phyloP scores from a whole-genome alignment of 345 rosid species.

The Populus simonii region DNA sequence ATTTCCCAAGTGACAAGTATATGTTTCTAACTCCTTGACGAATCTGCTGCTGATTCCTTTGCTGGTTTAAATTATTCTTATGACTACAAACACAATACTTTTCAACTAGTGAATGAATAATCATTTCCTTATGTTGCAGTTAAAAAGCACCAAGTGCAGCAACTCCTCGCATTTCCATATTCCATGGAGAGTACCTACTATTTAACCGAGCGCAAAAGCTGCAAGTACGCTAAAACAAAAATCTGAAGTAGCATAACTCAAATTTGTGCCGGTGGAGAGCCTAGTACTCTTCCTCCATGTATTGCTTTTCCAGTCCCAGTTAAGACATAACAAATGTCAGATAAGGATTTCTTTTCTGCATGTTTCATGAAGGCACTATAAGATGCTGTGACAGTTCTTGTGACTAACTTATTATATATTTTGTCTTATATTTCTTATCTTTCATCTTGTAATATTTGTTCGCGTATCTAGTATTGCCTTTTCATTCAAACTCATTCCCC shows the following conservation, averaged over 20 bases:
- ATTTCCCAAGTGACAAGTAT: not conserved
- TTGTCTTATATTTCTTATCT: not conserved
- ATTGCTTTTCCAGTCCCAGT: slow-evolving; percentile 4
- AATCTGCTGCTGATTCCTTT: not conserved
- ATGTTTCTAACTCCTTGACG: not conserved
- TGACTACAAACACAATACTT: not conserved
- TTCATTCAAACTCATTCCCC: too few relatives aligned
- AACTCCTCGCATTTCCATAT: not conserved
- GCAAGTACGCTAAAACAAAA: not conserved
- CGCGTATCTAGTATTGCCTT: not conserved
- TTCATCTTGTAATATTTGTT: not conserved
- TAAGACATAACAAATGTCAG: slow-evolving; percentile 19
- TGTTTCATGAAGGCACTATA: not conserved
- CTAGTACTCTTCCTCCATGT: not conserved
- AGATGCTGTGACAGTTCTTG: not conserved
- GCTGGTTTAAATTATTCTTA: not conserved
- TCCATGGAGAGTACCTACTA: slow-evolving; percentile 10
- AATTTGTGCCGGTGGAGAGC: slow-evolving; percentile 13
- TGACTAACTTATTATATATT: not conserved
- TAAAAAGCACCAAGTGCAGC: slow-evolving; percentile 2
- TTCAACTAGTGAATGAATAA: not conserved
- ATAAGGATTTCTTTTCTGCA: slow-evolving; percentile 13
- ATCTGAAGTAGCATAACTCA: slow-evolving; percentile 10
- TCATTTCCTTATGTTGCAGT: slow-evolving; percentile 11
- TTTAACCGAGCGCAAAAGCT: slow-evolving; percentile 7